These are phyloP conservation scores for Rhizoctonia solani DNA, from an alignment of 1,284 basidiomycete genomes.

Conservation along the genomic window DNA sequence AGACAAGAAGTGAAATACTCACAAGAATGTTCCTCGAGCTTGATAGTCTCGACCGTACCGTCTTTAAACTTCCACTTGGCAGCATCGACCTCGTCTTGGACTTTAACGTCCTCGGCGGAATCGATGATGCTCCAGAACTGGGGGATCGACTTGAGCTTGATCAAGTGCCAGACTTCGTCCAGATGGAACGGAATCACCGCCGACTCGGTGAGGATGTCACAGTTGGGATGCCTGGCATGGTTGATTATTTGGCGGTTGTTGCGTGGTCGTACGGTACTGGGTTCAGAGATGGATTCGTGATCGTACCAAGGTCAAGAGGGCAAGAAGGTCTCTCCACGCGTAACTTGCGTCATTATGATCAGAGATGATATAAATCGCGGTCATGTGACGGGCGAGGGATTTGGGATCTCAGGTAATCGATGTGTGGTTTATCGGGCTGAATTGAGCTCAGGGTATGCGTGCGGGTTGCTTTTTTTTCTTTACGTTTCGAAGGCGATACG, in stretches of 20 bases:
- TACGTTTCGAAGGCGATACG: too few relatives aligned
- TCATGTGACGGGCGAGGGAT: too few relatives aligned
- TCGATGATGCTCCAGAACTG: conserved; percentile 26
- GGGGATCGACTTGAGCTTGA: conserved; percentile 33
- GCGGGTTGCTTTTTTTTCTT: too few relatives aligned
- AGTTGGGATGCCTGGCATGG: conserved; percentile 22
- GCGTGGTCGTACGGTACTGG: too few relatives aligned
- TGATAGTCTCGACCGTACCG: conserved; percentile 8
- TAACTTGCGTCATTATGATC: conserved; percentile 25
- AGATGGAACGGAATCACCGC: conserved; percentile 27
- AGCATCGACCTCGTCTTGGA: conserved; percentile 16
- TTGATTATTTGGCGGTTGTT: background rate
- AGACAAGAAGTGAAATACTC: too few relatives aligned
- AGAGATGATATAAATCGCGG: too few relatives aligned
- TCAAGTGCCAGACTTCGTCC: conserved; percentile 24
- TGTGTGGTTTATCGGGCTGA: background rate
- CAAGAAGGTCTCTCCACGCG: background rate
- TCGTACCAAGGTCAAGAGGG: too few relatives aligned
- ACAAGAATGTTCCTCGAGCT: conserved; percentile 32
- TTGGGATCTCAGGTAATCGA: background rate
- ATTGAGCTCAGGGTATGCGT: background rate
- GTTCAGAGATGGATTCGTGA: too few relatives aligned
- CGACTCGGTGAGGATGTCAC: conserved; percentile 24
- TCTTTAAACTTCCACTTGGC: conserved; percentile 28
- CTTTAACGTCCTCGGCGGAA: conserved; percentile 26